phyloP scores from a whole-genome alignment of 2,329 filamentous ascomycete species.

The Fusarium ambrosium region DNA sequence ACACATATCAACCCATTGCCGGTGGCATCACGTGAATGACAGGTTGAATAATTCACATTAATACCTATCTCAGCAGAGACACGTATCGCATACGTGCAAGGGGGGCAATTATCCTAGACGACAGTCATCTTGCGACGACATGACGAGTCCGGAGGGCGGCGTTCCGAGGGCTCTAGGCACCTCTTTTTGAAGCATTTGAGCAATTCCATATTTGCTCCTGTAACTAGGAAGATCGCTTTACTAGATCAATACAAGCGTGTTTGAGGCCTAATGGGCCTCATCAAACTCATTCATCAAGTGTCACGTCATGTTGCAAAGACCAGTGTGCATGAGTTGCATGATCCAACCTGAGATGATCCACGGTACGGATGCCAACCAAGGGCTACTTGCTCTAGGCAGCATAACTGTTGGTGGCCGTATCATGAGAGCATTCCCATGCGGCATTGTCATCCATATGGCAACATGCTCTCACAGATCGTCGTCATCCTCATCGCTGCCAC shows the following conservation, averaged over 20 bases:
- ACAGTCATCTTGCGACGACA: slow-evolving; percentile 3
- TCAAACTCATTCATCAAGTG: slow-evolving; percentile 1
- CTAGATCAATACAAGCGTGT: slow-evolving; percentile 50
- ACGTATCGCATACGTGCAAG: slow-evolving; percentile 12
- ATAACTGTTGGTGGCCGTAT: neutral
- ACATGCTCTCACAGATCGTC: slow-evolving; percentile 60
- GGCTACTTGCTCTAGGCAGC: neutral
- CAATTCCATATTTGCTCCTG: slow-evolving; percentile 38
- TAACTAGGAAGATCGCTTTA: slow-evolving; percentile 48
- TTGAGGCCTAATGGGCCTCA: slow-evolving; percentile 29
- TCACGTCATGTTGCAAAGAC: neutral
- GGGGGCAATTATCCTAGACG: slow-evolving; percentile 12
- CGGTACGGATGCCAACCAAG: too few species aligned
- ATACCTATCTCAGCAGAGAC: slow-evolving; percentile 32
- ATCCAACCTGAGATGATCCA: neutral
- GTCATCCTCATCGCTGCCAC: slow-evolving; percentile 79
- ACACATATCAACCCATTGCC: slow-evolving; percentile 23
- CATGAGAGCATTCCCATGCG: neutral
- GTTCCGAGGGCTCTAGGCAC: slow-evolving; percentile 1
- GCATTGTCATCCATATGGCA: neutral
- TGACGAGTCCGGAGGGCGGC: slow-evolving; percentile 7
- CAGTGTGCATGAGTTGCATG: neutral
- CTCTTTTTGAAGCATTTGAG: slow-evolving; percentile 15
- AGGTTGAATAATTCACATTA: slow-evolving; percentile 43
- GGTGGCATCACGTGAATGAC: slow-evolving; percentile 31